These are phyloP conservation scores for Gnomoniopsis sp. DNA, from an alignment of 2,329 filamentous ascomycete species.

Conservation along the genomic window DNA sequence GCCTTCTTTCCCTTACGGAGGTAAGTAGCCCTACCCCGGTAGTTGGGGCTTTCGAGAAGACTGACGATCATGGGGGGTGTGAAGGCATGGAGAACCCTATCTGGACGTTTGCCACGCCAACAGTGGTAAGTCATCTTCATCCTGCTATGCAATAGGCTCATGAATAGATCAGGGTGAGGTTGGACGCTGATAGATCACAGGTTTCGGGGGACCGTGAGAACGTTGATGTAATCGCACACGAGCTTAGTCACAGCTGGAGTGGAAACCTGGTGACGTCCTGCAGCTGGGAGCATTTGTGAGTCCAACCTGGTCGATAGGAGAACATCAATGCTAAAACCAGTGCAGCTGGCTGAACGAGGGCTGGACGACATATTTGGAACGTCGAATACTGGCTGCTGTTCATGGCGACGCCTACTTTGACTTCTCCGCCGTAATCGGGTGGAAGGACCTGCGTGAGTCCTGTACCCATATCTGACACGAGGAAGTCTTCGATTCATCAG, in stretches of 20 bases:
- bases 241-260: conserved; percentile 75
- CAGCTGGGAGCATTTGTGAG: conserved; percentile 77
- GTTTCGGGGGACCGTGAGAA: conserved; percentile 86
- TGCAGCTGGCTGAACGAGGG: conserved; percentile 71
- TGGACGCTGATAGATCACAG: conserved; percentile 56
- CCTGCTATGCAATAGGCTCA: background rate
- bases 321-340: conserved; percentile 5
- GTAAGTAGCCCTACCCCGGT: conserved; percentile 37
- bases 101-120: conserved; percentile 80
- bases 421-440: conserved; percentile 94
- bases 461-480: conserved; percentile 7
- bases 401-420: conserved; percentile 85
- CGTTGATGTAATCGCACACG: conserved; percentile 93
- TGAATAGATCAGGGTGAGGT: conserved; percentile 38
- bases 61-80: conserved; percentile 19
- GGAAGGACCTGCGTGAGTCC: conserved; percentile 70
- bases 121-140: background rate
- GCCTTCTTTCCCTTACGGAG: conserved; percentile 85
- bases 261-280: conserved; percentile 79
- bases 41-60: background rate
- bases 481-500: conserved; percentile 1
- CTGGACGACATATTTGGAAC: conserved; percentile 94
- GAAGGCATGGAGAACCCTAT: conserved; percentile 85
- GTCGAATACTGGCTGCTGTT: conserved; percentile 71
- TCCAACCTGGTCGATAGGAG: conserved; percentile 9